These are phyloP conservation scores for Leucocoprinus sp. DNA, from an alignment of 768 basidiomycete genomes.

Conservation along the genomic window DNA sequence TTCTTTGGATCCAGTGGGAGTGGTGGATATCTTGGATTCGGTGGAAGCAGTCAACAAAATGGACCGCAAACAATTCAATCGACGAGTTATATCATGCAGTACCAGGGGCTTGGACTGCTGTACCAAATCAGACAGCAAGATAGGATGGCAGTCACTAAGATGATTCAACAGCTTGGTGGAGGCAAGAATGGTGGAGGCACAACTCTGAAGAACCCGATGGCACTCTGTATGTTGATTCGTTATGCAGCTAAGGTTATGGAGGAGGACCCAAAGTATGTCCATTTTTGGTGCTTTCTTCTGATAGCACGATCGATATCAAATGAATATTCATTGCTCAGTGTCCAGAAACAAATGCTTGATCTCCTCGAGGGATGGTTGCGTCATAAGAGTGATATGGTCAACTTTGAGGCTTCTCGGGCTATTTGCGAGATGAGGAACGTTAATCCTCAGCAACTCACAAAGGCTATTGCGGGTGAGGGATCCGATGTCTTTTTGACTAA, in stretches of 20 bases:
- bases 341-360: conserved; percentile 89
- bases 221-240: conserved; percentile 95
- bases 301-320: conserved; percentile 4
- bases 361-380: conserved; percentile 90
- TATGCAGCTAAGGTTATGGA: conserved; percentile 99
- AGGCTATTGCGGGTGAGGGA: conserved; percentile 78
- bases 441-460: conserved; percentile 65
- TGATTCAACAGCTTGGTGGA: conserved; percentile 95
- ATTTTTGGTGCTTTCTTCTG: neutral
- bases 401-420: conserved; percentile 94
- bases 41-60: conserved; percentile 40
- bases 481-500: neutral
- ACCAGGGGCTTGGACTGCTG: conserved; percentile 89
- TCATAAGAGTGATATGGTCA: conserved; percentile 99
- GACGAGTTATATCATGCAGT: conserved; percentile 91
- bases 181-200: conserved; percentile 80
- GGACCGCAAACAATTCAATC: conserved; percentile 75
- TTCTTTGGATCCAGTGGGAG: conserved; percentile 51
- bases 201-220: conserved; percentile 91
- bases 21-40: conserved; percentile 69
- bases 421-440: conserved; percentile 96
- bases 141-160: conserved; percentile 98
- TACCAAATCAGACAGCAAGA: conserved; percentile 96
- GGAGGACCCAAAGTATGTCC: conserved; percentile 93
- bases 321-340: conserved; percentile 33